Evolutionary conservation across 208 protist genomes (phyloP).

Genomic region (Vickermania ingenoplastis): DNA sequence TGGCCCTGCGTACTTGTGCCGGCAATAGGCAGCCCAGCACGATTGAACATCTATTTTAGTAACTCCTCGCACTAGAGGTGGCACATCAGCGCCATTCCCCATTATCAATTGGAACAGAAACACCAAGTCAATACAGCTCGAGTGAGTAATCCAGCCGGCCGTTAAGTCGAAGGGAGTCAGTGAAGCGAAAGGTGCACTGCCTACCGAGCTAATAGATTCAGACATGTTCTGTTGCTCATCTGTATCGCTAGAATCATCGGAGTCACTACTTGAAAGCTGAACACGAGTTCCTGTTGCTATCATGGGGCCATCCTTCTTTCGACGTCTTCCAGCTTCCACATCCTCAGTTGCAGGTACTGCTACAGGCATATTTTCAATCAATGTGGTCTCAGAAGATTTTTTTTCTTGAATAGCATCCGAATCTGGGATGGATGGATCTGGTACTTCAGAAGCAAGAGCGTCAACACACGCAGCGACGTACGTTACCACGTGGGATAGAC

Average conservation of each 20-base stretch:
- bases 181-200: not conserved
- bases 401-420: too few relatives aligned
- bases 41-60: constrained; percentile 81
- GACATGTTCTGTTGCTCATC: not conserved
- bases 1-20: constrained; percentile 73
- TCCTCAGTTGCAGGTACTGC: not conserved
- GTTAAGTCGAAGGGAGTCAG: constrained; percentile 9
- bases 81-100: constrained; percentile 73
- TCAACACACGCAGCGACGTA: constrained; percentile 71
- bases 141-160: constrained; percentile 36
- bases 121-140: constrained; percentile 73
- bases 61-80: constrained; percentile 55
- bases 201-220: not conserved
- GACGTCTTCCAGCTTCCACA: constrained; percentile 4
- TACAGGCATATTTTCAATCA: not conserved
- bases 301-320: constrained; percentile 71
- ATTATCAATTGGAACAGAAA: constrained; percentile 84
- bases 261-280: constrained; percentile 46
- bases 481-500: constrained; percentile 53
- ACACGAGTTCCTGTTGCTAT: constrained; percentile 54
- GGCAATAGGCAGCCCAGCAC: constrained; percentile 80
- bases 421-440: too few relatives aligned
- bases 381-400: not conserved
- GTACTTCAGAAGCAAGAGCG: constrained; percentile 34
- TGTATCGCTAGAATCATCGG: constrained; percentile 29